phyloP scores from a whole-genome alignment of 1,139 yeast species.

The Yamadazyma aaseri region DNA sequence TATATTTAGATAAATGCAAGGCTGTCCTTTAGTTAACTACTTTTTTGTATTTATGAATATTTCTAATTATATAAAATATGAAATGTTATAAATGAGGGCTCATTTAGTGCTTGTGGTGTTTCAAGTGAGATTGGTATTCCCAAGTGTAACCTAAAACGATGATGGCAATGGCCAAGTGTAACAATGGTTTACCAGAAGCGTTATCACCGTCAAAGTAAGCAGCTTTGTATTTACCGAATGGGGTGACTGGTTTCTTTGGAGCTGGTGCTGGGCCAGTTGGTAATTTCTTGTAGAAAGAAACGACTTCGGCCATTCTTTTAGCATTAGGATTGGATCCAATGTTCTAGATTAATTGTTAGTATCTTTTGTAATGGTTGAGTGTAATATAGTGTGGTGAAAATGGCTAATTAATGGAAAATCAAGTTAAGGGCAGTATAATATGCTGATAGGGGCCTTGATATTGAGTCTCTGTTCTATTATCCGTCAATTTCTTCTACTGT shows the following conservation, averaged over 20 bases:
- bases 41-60: neutral
- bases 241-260: conserved; percentile 64
- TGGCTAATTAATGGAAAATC: too few species aligned
- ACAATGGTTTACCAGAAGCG: conserved; percentile 76
- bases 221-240: conserved; percentile 74
- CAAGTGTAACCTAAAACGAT: conserved; percentile 81
- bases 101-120: conserved; percentile 39
- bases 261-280: conserved; percentile 92
- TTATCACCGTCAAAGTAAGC: conserved; percentile 77
- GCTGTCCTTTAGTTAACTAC: neutral
- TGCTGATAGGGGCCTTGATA: too few species aligned
- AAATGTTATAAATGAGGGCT: neutral
- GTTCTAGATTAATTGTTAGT: conserved; percentile 58
- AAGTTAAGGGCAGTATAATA: too few species aligned
- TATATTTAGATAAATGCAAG: too few species aligned
- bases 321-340: conserved; percentile 95
- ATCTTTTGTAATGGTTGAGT: conserved; percentile 13
- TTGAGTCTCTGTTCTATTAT: too few species aligned
- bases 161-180: conserved; percentile 74
- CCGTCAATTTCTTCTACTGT: too few species aligned
- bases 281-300: conserved; percentile 89
- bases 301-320: conserved; percentile 94
- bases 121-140: conserved; percentile 88
- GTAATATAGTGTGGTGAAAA: too few species aligned
- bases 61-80: neutral